phyloP scores from a whole-genome alignment of 306 rosid species.

The Trifolium pratense region DNA sequence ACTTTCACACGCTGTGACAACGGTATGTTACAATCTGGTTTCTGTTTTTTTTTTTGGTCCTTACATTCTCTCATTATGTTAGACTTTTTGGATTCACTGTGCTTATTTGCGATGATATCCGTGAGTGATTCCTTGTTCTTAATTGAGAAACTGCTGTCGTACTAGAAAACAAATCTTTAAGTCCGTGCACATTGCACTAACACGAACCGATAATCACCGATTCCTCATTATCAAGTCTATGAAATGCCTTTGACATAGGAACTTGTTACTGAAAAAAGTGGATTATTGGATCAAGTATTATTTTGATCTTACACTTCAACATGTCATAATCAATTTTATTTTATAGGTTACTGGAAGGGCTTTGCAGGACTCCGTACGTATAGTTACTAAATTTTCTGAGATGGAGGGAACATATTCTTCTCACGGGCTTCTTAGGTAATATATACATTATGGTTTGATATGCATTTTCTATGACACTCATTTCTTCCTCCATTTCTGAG shows the following conservation, averaged over 20 bases:
- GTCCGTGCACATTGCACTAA: constrained; percentile 11
- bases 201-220: not conserved
- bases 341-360: constrained; percentile 77
- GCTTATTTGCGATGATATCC: constrained; percentile 8
- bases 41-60: constrained; percentile 19
- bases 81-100: not conserved
- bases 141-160: constrained; percentile 11
- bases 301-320: constrained; percentile 19
- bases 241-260: constrained; percentile 19
- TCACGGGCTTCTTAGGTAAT: constrained; percentile 72
- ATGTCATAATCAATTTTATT: constrained; percentile 29
- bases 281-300: constrained; percentile 16
- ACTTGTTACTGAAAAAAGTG: constrained; percentile 13
- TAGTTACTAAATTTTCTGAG: constrained; percentile 72
- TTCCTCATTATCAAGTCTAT: constrained; percentile 24
- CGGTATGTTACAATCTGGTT: constrained; percentile 53
- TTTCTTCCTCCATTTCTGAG: constrained; percentile 18
- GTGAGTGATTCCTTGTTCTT: constrained; percentile 9
- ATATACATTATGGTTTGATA: constrained; percentile 30
- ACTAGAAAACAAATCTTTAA: not conserved
- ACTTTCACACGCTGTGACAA: constrained; percentile 82
- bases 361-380: constrained; percentile 80
- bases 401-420: constrained; percentile 81
- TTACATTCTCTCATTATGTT: constrained; percentile 15
- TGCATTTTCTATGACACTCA: constrained; percentile 3